Conservation (phyloP, 1,284 basidiomycete species). For the Cerrena zonata region DNA sequence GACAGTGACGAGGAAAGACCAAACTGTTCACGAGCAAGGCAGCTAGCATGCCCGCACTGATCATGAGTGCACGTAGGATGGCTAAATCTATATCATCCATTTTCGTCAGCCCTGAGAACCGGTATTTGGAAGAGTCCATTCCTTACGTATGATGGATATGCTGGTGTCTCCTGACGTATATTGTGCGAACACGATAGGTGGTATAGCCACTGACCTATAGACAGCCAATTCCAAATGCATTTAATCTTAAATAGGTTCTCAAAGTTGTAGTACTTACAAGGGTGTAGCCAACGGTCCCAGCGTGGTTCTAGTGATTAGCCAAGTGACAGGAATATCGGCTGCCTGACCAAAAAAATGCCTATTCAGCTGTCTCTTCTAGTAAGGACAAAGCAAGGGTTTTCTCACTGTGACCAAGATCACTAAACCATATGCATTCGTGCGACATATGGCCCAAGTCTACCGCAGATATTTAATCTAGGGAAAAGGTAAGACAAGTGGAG, state of each 20-base stretch:
- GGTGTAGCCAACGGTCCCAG: conserved; percentile 42
- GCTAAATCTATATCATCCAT: conserved; percentile 33
- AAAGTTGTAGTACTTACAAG: conserved; percentile 33
- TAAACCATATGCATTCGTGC: conserved; percentile 40
- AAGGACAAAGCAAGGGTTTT: too few relatives aligned
- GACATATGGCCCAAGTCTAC: conserved; percentile 38
- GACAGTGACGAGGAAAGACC: conserved; percentile 44
- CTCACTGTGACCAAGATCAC: conserved; percentile 39
- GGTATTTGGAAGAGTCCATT: not conserved
- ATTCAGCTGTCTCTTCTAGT: too few relatives aligned
- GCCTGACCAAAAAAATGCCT: too few relatives aligned
- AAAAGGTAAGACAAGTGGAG: not conserved
- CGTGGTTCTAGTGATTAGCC: conserved; percentile 38
- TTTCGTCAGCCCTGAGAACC: not conserved
- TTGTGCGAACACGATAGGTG: conserved; percentile 38
- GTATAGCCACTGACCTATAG: conserved; percentile 39
- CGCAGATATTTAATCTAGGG: conserved; percentile 1
- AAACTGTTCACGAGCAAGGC: conserved; percentile 43
- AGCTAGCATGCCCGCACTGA: conserved; percentile 40
- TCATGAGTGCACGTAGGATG: conserved; percentile 36
- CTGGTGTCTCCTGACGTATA: conserved; percentile 29
- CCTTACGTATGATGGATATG: conserved; percentile 30
- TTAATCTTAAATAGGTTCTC: not conserved
- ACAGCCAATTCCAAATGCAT: conserved; percentile 2
- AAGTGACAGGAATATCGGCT: conserved; percentile 43